These are phyloP conservation scores for Samsoniella hepiali DNA, from an alignment of 2,329 filamentous ascomycete species.

Conservation along the genomic window DNA sequence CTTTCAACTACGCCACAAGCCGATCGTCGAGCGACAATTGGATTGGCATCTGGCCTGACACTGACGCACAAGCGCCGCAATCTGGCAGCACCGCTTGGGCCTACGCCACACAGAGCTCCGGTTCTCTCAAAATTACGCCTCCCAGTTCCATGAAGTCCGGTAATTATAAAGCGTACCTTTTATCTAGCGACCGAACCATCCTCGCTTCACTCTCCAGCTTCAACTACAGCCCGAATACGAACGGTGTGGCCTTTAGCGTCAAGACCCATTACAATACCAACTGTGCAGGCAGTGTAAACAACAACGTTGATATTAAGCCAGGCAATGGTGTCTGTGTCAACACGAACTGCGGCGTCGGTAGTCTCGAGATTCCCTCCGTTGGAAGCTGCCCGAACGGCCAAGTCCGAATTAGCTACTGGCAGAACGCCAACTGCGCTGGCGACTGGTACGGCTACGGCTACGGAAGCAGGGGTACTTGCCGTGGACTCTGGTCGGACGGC, in stretches of 20 bases:
- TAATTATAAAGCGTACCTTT: conserved; percentile 9
- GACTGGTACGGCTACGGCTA: conserved; percentile 17
- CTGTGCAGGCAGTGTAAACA: not conserved
- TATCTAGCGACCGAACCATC: not conserved
- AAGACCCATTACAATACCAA: conserved; percentile 4
- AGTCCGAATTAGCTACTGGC: conserved; percentile 15
- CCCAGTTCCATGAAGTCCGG: conserved; percentile 4
- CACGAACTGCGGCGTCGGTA: conserved; percentile 9
- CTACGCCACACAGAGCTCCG: not conserved
- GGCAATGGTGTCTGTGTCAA: conserved; percentile 12
- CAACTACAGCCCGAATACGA: not conserved
- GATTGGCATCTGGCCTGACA: conserved; percentile 5
- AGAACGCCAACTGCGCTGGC: conserved; percentile 1
- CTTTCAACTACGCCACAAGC: conserved; percentile 3
- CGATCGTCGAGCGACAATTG: not conserved
- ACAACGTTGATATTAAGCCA: not conserved
- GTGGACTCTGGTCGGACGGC: conserved; percentile 6
- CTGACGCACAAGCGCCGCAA: conserved; percentile 2
- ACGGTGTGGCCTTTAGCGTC: not conserved
- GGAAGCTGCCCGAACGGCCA: conserved; percentile 15
- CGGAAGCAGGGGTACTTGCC: conserved; percentile 7
- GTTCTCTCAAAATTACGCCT: not conserved
- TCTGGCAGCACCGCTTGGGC: conserved; percentile 4
- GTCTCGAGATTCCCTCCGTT: not conserved
- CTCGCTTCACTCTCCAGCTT: not conserved